Percentiles rank a stretch among this genome's conserved stretches.
Conservation (phyloP, 352 stramenopile species). For the Phytophthora aleatoria region DNA sequence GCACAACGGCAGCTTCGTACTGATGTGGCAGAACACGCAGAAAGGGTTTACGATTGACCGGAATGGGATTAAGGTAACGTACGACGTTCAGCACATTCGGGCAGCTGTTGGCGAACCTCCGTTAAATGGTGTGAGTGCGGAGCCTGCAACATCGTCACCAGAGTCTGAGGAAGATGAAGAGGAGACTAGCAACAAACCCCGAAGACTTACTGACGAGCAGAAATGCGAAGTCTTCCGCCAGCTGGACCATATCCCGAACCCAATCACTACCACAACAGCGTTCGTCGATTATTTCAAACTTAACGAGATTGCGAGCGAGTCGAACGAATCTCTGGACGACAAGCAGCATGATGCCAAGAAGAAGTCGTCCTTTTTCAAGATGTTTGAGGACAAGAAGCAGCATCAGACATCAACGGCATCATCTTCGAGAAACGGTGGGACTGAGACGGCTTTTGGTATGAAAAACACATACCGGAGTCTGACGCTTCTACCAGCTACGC, state of each 20-base stretch:
- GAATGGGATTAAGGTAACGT: constrained; percentile 65
- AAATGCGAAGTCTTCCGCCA: constrained; percentile 61
- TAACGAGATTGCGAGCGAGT: constrained; percentile 1
- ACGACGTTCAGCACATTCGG: constrained; percentile 58
- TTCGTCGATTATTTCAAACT: constrained; percentile 74
- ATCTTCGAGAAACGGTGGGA: background rate
- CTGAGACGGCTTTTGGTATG: constrained; percentile 13
- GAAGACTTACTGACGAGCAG: constrained; percentile 51
- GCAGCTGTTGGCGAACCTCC: constrained; percentile 16
- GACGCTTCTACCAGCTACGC: constrained; percentile 54
- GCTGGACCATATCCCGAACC: constrained; percentile 66
- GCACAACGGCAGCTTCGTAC: constrained; percentile 69
- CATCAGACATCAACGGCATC: constrained; percentile 11
- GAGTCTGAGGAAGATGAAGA: constrained; percentile 12
- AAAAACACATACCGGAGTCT: constrained; percentile 73
- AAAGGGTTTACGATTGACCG: constrained; percentile 67
- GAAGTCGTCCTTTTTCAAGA: constrained; percentile 57
- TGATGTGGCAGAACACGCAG: constrained; percentile 78
- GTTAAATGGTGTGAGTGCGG: background rate
- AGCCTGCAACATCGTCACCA: constrained; percentile 1
- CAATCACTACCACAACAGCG: constrained; percentile 67
- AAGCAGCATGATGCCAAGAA: constrained; percentile 40
- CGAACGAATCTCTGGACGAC: constrained; percentile 7
- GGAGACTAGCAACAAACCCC: constrained; percentile 9
- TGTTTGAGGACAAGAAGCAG: constrained; percentile 40